Conservation (phyloP, 2,329 filamentous ascomycete species). For the Colletotrichum cereale region DNA sequence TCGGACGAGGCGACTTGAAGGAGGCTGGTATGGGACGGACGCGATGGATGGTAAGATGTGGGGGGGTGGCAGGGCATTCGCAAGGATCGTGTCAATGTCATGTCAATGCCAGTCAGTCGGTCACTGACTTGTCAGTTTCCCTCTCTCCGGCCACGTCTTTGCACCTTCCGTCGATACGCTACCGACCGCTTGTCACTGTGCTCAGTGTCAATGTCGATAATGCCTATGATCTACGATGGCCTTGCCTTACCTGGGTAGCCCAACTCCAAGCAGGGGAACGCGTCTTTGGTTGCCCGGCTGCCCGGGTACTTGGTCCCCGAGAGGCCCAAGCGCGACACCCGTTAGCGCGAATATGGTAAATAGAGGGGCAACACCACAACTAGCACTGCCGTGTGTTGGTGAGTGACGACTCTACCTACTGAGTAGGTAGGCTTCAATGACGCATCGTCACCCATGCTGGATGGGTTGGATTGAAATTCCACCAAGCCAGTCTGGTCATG, state of each 20-base stretch:
- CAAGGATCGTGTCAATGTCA: background rate
- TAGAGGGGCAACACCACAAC: conserved; percentile 7
- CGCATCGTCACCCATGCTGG: background rate
- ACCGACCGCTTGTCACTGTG: no score
- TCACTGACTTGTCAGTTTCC: no score
- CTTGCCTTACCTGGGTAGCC: no score
- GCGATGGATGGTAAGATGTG: background rate
- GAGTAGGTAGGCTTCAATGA: background rate
- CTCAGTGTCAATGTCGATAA: no score
- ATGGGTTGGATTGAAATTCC: no score
- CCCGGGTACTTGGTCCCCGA: background rate
- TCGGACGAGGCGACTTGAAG: conserved; percentile 2
- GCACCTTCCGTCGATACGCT: no score
- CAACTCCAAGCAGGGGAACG: background rate
- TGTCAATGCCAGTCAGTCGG: background rate
- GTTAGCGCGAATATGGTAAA: conserved; percentile 7
- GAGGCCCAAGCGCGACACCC: background rate
- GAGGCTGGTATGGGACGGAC: background rate
- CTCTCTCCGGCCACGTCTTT: no score
- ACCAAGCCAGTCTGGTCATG: no score
- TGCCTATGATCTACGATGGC: no score
- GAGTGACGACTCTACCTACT: background rate
- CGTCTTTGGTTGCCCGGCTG: conserved; percentile 6
- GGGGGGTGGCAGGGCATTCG: background rate
- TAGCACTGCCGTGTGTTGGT: background rate